Conservation (phyloP, 2,329 filamentous ascomycete species). For the Curvularia lunata region DNA sequence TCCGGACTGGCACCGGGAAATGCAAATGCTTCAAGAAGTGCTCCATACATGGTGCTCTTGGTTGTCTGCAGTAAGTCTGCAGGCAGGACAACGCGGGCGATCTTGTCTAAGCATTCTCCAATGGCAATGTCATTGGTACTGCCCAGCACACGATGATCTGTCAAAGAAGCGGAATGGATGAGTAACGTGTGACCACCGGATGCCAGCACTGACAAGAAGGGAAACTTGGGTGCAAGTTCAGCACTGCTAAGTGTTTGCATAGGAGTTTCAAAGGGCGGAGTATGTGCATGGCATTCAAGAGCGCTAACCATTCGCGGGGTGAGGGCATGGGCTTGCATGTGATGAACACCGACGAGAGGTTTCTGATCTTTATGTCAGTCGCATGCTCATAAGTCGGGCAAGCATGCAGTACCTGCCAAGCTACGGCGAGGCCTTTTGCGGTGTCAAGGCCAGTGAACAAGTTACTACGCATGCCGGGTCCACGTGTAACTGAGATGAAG, state of each 20-base stretch:
- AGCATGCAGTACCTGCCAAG: slow-evolving; percentile 64
- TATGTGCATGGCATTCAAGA: slow-evolving; percentile 49
- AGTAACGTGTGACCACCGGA: slow-evolving; percentile 93
- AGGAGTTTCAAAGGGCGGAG: not conserved
- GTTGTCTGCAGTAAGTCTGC: slow-evolving; percentile 59
- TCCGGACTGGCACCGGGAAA: slow-evolving; percentile 55
- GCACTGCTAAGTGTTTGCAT: not conserved
- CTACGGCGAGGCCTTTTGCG: slow-evolving; percentile 84
- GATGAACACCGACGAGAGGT: slow-evolving; percentile 85
- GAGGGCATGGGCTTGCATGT: slow-evolving; percentile 96
- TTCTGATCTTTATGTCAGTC: slow-evolving; percentile 50
- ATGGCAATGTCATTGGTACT: slow-evolving; percentile 81
- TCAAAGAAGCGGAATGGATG: slow-evolving; percentile 72
- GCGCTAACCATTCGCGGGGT: slow-evolving; percentile 80
- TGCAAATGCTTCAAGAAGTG: slow-evolving; percentile 81
- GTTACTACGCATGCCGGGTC: slow-evolving; percentile 85
- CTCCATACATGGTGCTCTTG: slow-evolving; percentile 78
- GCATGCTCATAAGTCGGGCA: not conserved
- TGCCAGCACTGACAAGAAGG: slow-evolving; percentile 86
- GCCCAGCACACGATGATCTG: slow-evolving; percentile 75
- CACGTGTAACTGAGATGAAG: slow-evolving; percentile 87
- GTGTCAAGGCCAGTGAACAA: slow-evolving; percentile 79
- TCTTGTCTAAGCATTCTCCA: slow-evolving; percentile 89
- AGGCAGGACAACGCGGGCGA: slow-evolving; percentile 78
- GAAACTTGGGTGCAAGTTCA: slow-evolving; percentile 65